Evolutionary conservation across 345 rosid species (phyloP), one percentile per base, ranked within the genome.

Genomic region (Aurinia saxatilis): DNA sequence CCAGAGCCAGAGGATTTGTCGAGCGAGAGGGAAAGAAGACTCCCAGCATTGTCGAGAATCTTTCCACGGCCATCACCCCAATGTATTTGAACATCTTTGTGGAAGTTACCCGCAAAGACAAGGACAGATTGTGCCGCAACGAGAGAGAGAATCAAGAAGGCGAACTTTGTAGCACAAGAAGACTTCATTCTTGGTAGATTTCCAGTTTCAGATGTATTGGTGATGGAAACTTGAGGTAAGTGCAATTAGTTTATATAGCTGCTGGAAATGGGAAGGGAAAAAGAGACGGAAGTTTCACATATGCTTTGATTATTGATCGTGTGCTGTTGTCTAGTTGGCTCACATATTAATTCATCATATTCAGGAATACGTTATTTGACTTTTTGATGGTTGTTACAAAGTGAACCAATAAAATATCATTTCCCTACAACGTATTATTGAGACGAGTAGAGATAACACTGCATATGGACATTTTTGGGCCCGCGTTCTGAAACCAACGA

Each of bases 31-130:
- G 58, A 63, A 31, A 70, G 67, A 53, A 54, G 68, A 12, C 37
- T 70, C 38, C 74, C 67, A 53, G 30, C 69, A 19, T 34, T 56
- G 3, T 70, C 70, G 0, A 11, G 69, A 16, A 70, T 3, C 38
- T 56, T 62, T 47, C 69, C 74, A 0, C 65, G 74, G 6, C 69
- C 74, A 23, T 49, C 65, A 15, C 74, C 74, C 74, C 70, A 63
- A 49, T 62, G 68, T 48, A 70, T 48, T 5, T 70, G 19, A 55
- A 71, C 70, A 5, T 71, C 75, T 40, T 71, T 63, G n/a, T 63
- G 59, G 59, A 71, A 71, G 67, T 44, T 71, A 49, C 75, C 75
- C 0, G 75, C 75, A 33, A 48, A 56, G 0, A 64, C 75, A 13
- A n/a, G 45, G 29, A 61, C 19, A 27, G 57, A 45, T 30, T 62